These are phyloP conservation scores for Bacidia gigantensis DNA, from an alignment of 495 filamentous ascomycete species.

Conservation along the genomic window DNA sequence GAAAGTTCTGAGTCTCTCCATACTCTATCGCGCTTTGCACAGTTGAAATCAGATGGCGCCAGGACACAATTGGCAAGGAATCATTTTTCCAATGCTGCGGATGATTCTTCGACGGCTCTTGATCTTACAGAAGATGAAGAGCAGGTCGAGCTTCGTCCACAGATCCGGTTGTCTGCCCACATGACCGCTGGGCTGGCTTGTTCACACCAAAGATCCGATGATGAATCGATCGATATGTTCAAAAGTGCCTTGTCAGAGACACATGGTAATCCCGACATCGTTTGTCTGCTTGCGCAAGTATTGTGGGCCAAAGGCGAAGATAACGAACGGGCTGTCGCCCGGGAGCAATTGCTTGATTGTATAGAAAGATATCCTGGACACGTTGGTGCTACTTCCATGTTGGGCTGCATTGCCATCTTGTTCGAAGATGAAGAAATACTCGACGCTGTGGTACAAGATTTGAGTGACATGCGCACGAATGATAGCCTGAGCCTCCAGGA, in stretches of 20 bases:
- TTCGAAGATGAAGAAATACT: conserved; percentile 64
- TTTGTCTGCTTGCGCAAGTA: conserved; percentile 78
- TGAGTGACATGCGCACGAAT: conserved; percentile 53
- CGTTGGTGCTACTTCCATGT: conserved; percentile 58
- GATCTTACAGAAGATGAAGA: conserved; percentile 49
- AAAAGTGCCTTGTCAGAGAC: conserved; percentile 70
- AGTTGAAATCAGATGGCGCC: conserved; percentile 79
- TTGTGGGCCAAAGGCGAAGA: conserved; percentile 81
- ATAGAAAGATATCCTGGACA: conserved; percentile 62
- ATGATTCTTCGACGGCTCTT: conserved; percentile 59
- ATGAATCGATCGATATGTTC: conserved; percentile 63
- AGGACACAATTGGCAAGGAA: conserved; percentile 57
- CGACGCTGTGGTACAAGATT: conserved; percentile 67
- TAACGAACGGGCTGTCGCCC: conserved; percentile 57
- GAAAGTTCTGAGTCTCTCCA: conserved; percentile 64
- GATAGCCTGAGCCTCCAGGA: conserved; percentile 37
- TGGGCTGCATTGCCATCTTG: conserved; percentile 70
- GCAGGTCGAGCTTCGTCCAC: conserved; percentile 45
- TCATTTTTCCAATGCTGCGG: conserved; percentile 49
- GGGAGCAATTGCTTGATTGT: conserved; percentile 65
- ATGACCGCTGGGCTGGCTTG: conserved; percentile 72
- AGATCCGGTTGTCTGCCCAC: conserved; percentile 67
- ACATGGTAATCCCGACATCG: conserved; percentile 62
- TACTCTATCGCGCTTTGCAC: conserved; percentile 59
- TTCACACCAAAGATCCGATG: conserved; percentile 51